These are phyloP conservation scores for Nemania diffusa DNA, from an alignment of 2,329 filamentous ascomycete genomes.

Conservation along the genomic window DNA sequence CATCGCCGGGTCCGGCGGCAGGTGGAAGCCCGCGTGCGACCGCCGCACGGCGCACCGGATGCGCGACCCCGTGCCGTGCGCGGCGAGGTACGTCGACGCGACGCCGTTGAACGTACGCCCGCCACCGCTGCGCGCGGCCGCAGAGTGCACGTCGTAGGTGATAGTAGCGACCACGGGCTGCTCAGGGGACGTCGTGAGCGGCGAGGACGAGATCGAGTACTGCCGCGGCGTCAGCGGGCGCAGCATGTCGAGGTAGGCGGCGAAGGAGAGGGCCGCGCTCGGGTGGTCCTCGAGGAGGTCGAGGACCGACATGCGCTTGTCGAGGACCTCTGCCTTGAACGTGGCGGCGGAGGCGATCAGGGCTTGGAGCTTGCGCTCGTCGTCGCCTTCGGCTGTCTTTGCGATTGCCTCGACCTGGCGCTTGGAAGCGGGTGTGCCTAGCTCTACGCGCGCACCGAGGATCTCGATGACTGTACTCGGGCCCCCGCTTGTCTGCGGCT, in stretches of 20 bases:
- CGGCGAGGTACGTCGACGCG: conserved; percentile 27
- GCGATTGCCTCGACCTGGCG: conserved; percentile 59
- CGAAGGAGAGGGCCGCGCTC: conserved; percentile 54
- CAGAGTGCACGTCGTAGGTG: conserved; percentile 34
- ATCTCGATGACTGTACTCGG: conserved; percentile 40
- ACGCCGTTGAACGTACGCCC: conserved; percentile 28
- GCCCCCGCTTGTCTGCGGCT: conserved; percentile 14
- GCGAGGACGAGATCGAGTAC: conserved; percentile 52
- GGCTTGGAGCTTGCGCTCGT: conserved; percentile 54
- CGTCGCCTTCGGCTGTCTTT: conserved; percentile 57
- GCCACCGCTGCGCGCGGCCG: conserved; percentile 23
- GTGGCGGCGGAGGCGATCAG: conserved; percentile 32
- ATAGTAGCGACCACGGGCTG: conserved; percentile 17
- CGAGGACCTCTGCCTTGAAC: conserved; percentile 54
- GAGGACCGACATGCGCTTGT: conserved; percentile 57
- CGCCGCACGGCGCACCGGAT: conserved; percentile 26
- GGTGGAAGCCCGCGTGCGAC: conserved; percentile 29
- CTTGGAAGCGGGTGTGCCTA: conserved; percentile 50
- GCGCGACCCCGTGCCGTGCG: background rate
- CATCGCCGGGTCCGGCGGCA: conserved; percentile 19
- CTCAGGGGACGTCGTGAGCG: conserved; percentile 14
- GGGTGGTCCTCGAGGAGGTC: conserved; percentile 46
- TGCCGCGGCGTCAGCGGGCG: conserved; percentile 71
- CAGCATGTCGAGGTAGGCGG: conserved; percentile 63
- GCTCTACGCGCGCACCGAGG: conserved; percentile 56